phyloP scores from a whole-genome alignment of 192 early-diverging fungal genomes.

The Funneliformis mosseae region DNA sequence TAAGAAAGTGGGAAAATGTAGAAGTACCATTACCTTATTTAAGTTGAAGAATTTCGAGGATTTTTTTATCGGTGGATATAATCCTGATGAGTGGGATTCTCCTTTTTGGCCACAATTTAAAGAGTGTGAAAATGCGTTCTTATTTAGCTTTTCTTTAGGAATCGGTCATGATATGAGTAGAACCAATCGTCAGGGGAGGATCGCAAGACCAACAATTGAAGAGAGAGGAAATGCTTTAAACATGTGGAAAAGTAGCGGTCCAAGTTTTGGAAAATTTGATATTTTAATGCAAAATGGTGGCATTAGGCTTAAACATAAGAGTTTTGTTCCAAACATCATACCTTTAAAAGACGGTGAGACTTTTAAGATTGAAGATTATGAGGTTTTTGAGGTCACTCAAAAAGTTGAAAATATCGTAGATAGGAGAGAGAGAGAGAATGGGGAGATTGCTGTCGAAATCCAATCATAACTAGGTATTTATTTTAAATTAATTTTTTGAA shows the following conservation, averaged over 20 bases:
- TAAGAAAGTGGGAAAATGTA: not conserved
- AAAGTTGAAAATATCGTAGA: not conserved
- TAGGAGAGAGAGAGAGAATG: not conserved
- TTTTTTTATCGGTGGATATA: slow-evolving; percentile 27
- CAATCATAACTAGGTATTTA: not conserved
- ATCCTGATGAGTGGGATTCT: slow-evolving; percentile 8
- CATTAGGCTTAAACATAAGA: slow-evolving; percentile 20
- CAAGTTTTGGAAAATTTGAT: slow-evolving; percentile 26
- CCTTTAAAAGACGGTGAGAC: not conserved
- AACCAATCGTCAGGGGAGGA: not conserved
- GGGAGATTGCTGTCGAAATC: not conserved
- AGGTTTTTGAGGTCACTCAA: slow-evolving; percentile 9
- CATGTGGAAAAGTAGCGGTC: slow-evolving; percentile 9
- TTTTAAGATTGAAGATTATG: slow-evolving; percentile 22
- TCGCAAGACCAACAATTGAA: not conserved
- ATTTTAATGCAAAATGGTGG: slow-evolving; percentile 10
- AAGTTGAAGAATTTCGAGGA: slow-evolving; percentile 4
- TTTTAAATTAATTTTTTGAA: too few relatives aligned
- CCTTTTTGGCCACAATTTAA: slow-evolving; percentile 14
- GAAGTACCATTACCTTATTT: not conserved
- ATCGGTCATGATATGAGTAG: not conserved
- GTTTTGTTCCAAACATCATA: not conserved
- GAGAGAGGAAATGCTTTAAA: slow-evolving; percentile 7
- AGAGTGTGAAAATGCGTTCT: not conserved
- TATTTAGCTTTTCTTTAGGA: not conserved